A percentile compares a stretch with the other conserved stretches of the same genome.
Evolutionary conservation across 2,329 filamentous ascomycete species (phyloP).

Genomic region (Fusarium poae): DNA sequence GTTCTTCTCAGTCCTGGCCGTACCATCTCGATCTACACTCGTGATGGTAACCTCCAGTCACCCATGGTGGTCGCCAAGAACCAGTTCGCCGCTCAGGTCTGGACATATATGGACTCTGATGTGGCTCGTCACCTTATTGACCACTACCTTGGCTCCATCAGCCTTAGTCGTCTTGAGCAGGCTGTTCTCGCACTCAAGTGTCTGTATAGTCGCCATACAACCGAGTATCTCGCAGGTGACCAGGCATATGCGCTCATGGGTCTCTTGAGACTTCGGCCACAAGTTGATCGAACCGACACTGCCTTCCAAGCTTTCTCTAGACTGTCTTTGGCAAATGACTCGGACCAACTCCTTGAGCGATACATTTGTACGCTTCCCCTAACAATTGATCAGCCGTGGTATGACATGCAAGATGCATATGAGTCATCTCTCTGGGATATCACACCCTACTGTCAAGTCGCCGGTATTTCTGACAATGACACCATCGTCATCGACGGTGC

Average conservation of each 20-base stretch:
- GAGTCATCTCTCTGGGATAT: slow-evolving; percentile 53
- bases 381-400: slow-evolving; percentile 46
- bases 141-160: slow-evolving; percentile 52
- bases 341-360: slow-evolving; percentile 53
- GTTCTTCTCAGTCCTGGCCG: slow-evolving; percentile 47
- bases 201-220: slow-evolving; percentile 48
- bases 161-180: slow-evolving; percentile 53
- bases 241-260: slow-evolving; percentile 56
- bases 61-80: slow-evolving; percentile 49
- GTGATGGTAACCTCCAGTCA: slow-evolving; percentile 40
- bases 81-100: slow-evolving; percentile 51
- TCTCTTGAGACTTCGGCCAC: slow-evolving; percentile 51
- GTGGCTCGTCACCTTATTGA: slow-evolving; percentile 52
- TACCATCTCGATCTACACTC: slow-evolving; percentile 45
- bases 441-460: slow-evolving; percentile 51
- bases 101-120: slow-evolving; percentile 48
- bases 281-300: slow-evolving; percentile 51
- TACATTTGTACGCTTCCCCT: slow-evolving; percentile 51
- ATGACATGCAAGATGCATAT: slow-evolving; percentile 52
- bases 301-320: slow-evolving; percentile 56
- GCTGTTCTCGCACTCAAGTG: slow-evolving; percentile 50
- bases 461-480: slow-evolving; percentile 52
- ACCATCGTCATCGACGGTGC: slow-evolving; percentile 54
- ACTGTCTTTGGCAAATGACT: slow-evolving; percentile 54
- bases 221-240: slow-evolving; percentile 48